Base-by-base conservation (phyloP, 768 basidiomycete species). In the Gloeophyllum trabeum region DNA sequence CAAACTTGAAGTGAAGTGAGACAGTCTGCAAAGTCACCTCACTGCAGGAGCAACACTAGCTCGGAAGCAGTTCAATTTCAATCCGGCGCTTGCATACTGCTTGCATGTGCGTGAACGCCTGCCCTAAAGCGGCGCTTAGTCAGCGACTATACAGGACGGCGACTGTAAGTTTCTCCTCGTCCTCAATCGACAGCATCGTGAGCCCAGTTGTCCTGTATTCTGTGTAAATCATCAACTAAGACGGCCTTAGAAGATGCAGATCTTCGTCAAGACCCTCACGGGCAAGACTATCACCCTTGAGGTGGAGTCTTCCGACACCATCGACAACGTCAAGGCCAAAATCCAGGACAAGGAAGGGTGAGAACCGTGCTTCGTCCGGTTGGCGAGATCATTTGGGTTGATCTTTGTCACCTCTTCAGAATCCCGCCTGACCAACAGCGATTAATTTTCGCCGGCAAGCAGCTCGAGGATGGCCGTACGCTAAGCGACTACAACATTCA, bases 251-350 rank as follows among this genome's bases (percentile, higher is more conserved):
- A 57, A 55, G 54, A 77, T 76, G 76, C 75, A 77, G 64, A 83
- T 83, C 62, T 83, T 83, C 70, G 80, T 82, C 66, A 82, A 76
- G 68, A 92, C 89, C 72, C 85, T 92, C 52, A 93, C 88, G 62
- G 86, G 85, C 49, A 89, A 93, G 83, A 93, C 90, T 50, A 96
- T 96, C 79, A 93, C 91, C 73, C 85, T 94, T 47, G 92, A 96
- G 81, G 90, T 93, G 64, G 90, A 92, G 76, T 89, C 88, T 58
- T 87, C 84, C 48, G 89, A 93, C 72, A 92, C 90, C 56, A 90
- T 93, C 67, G 90, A 93, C 73, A 91, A 91, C 60, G 89, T 93
- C 61, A 92, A 92, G 71, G 80, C 70, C 46, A 79, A 79, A 63
- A 80, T 80, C 53, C 78, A 82, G 58, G 81, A 84, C 63, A 84